Evolutionary conservation across 768 basidiomycete species (phyloP).

Genomic region (Lactarius indigo): DNA sequence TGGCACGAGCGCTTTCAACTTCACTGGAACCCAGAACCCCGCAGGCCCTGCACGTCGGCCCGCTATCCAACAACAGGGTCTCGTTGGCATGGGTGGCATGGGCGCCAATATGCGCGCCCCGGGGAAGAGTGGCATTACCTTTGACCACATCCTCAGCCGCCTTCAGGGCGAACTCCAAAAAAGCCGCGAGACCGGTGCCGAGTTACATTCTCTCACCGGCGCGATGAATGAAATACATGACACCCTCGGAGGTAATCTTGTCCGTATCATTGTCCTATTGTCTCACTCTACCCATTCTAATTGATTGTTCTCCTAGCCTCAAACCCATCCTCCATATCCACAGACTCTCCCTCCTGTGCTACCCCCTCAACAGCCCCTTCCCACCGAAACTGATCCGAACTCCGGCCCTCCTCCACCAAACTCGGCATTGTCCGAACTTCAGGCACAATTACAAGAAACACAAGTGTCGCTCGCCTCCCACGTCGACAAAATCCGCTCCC

Average conservation of each 20-base stretch:
- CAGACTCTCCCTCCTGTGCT: slow-evolving; percentile 60
- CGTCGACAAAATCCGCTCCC: slow-evolving; percentile 75
- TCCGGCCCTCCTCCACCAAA: slow-evolving; percentile 26
- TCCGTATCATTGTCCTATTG: slow-evolving; percentile 37
- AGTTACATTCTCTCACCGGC: slow-evolving; percentile 70
- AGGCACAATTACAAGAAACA: slow-evolving; percentile 79
- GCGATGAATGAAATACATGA: slow-evolving; percentile 92
- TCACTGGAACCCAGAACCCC: slow-evolving; percentile 36
- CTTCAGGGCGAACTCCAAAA: slow-evolving; percentile 94
- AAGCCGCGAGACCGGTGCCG: slow-evolving; percentile 87
- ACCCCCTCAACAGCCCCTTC: slow-evolving; percentile 31
- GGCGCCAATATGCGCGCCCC: slow-evolving; percentile 66
- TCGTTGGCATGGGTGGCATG: slow-evolving; percentile 74
- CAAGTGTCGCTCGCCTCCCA: slow-evolving; percentile 73
- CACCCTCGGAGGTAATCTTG: slow-evolving; percentile 78
- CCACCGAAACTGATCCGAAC: slow-evolving; percentile 28
- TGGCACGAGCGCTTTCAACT: slow-evolving; percentile 40
- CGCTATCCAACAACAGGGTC: slow-evolving; percentile 53
- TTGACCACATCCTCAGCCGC: slow-evolving; percentile 86
- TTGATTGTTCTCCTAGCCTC: slow-evolving; percentile 42
- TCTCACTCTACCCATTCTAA: background rate
- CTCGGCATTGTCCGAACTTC: slow-evolving; percentile 58
- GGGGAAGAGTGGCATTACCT: slow-evolving; percentile 82
- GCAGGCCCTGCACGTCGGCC: slow-evolving; percentile 47
- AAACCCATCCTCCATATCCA: slow-evolving; percentile 61